Base-by-base conservation (phyloP, 2,329 filamentous ascomycete genomes). In the Penicillium sp. region DNA sequence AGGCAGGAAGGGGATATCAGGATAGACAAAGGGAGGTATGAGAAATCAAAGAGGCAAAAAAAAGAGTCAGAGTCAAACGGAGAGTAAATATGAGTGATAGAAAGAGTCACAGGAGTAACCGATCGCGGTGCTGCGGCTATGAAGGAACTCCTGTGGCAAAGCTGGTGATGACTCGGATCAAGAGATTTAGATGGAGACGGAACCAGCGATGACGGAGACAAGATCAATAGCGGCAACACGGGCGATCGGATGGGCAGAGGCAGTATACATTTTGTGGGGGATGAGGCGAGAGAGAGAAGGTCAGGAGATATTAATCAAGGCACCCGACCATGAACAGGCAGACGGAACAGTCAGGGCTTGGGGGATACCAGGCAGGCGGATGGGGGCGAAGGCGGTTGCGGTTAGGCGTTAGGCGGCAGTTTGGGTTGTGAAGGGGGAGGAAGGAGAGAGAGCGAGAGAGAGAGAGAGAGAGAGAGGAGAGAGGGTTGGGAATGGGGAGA, bases 201-300 rank as follows among this genome's bases (percentile, higher is more conserved):
- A 64, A 52, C 60, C 63, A 65, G 61, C 67, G 62, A 64, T 61
- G 69, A 65, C 62, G 62, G 66, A 65, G 66, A 63, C 63, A 66
- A 72, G 63, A 70, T 74, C 71, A 71, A 70, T 69, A 67, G 68
- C 62, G 57, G 69, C 71, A 73, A 72, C 68, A 70, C 67, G 63
- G 73, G 70, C 67, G 74, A 77, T 74, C 74, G 74, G 75, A 69
- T 69, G 68, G 63, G 63, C 61, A 63, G 68, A 67, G 60, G 58
- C 71, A 75, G 71, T 70, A 76, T 76, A 77, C 75, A 77, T 77
- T 71, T 76, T 77, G 75, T n/a, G 20, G 14, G 15, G 34, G 37
- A 55, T 43, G 61, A 54, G 58, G 59, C 57, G 43, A 39, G 60
- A 55, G 58, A 59, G 48, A 58, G 55, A 60, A 63, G 39, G 22